A percentile compares a stretch with the other conserved stretches of the same genome.
Conservation (phyloP, 768 basidiomycete species). For the Hemileccinum impolitum region DNA sequence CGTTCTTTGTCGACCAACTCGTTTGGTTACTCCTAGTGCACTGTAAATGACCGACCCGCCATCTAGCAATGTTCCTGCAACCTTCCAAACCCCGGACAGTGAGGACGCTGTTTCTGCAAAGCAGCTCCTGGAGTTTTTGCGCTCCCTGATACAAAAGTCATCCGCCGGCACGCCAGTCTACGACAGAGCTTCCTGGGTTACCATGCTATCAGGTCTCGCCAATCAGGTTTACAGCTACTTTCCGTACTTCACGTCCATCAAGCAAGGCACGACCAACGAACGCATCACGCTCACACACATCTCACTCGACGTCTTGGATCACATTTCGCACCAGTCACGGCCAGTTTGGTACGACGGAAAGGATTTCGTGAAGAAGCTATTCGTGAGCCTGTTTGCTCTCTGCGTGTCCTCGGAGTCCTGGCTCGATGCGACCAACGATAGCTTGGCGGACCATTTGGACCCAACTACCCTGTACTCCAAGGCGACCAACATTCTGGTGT, state of each 20-base stretch:
- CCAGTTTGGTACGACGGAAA: slow-evolving; percentile 46
- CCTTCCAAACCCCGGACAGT: slow-evolving; percentile 31
- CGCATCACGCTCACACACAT: slow-evolving; percentile 53
- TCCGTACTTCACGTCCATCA: slow-evolving; percentile 47
- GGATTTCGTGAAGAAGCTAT: slow-evolving; percentile 46
- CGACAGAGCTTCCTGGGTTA: slow-evolving; percentile 46
- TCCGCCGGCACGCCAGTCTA: slow-evolving; percentile 29
- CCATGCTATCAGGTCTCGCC: slow-evolving; percentile 48
- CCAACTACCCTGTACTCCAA: slow-evolving; percentile 50
- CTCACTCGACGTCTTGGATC: slow-evolving; percentile 52
- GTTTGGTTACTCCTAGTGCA: neutral
- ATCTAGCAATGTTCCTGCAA: slow-evolving; percentile 27
- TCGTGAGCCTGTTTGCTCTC: slow-evolving; percentile 51
- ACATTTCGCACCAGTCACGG: slow-evolving; percentile 47
- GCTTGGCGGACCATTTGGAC: slow-evolving; percentile 37
- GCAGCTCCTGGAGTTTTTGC: slow-evolving; percentile 45
- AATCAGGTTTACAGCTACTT: slow-evolving; percentile 53
- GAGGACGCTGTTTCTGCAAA: slow-evolving; percentile 25
- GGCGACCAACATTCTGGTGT: slow-evolving; percentile 40
- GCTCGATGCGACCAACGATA: slow-evolving; percentile 44
- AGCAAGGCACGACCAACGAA: slow-evolving; percentile 56
- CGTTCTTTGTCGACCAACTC: too few species aligned
- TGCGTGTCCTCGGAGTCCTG: slow-evolving; percentile 58
- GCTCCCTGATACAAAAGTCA: slow-evolving; percentile 34
- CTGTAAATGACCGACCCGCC: slow-evolving; percentile 24